Evolutionary conservation across 2,329 filamentous ascomycete species (phyloP), one percentile per base, ranked within the genome.

Genomic region (Colletotrichum limetticola): DNA sequence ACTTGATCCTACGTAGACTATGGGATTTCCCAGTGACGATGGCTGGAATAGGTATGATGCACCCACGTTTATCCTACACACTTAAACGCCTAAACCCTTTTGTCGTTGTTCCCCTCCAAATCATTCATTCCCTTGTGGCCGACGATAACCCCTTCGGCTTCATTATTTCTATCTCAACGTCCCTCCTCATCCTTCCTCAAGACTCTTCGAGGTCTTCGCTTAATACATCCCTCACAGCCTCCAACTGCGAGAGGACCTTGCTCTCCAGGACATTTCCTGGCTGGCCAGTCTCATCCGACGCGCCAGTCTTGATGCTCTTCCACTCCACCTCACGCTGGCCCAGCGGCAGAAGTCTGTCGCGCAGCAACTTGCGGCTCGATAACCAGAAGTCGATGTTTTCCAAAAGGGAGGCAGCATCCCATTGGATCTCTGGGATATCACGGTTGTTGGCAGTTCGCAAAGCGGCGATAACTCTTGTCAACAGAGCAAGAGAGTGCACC

Each of bases 361-460:
- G 88, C 68, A 98, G 84, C 67, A 92, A 85, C 76, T 91, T 90
- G 71, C 91, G 88, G 66, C 91, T 91, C 32, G 90, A 88, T 46
- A 98, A 84, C 88, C 94, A 94, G 76, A 93, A 94, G 76, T 97
- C 94, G 5, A 97, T 90, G 77, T 97, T 95, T 80, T 97, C 95
- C 75, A 93, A 88, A 59, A 97, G 88, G 1, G 87, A 86, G 0
- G 88, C 86, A 14, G 89, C 87, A 79, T 98, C 94, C 92, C 94
- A 97, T 65, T 90, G 87, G 7, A 98, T 86, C 9, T 90, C 86
- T 16, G 92, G 90, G 1, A 98, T 91, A 28, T 95, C 92, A 26
- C 92, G 90, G n/a, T 88, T 88, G 62, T 93, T 94, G 66, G 86
- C 90, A 78, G 79, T 88, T 22, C 90, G 88, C 78, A 94, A 90